Evolutionary conservation across 352 stramenopile genomes (phyloP).

Genomic region (Phytophthora colocasiae): DNA sequence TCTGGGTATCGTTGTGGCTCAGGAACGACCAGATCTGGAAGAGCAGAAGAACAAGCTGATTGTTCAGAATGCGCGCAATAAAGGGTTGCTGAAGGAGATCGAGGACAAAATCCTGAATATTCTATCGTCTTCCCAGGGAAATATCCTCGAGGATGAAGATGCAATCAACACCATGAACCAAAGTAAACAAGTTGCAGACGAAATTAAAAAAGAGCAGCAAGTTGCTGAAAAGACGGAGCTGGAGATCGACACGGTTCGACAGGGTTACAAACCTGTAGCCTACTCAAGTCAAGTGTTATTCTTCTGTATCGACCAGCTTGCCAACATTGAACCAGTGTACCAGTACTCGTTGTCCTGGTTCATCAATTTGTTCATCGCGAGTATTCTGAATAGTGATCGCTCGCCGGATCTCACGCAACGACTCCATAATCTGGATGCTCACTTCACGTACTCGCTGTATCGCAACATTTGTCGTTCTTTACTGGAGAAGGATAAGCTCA

Average conservation of each 20-base stretch:
- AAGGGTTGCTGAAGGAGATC: constrained; percentile 93
- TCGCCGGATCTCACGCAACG: constrained; percentile 77
- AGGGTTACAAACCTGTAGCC: constrained; percentile 90
- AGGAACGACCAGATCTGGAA: constrained; percentile 93
- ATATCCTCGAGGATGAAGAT: constrained; percentile 94
- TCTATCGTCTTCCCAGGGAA: constrained; percentile 90
- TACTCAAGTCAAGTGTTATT: constrained; percentile 94
- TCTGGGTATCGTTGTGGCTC: constrained; percentile 92
- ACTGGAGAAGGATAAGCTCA: constrained; percentile 94
- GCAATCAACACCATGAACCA: constrained; percentile 95
- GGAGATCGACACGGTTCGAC: constrained; percentile 90
- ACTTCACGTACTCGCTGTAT: constrained; percentile 95
- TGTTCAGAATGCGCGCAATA: constrained; percentile 92
- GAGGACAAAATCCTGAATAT: constrained; percentile 96
- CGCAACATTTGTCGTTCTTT: constrained; percentile 93
- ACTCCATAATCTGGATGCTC: constrained; percentile 82
- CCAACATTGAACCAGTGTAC: constrained; percentile 95
- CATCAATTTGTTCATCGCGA: constrained; percentile 92
- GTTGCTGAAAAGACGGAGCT: constrained; percentile 91
- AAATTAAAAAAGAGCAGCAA: constrained; percentile 94
- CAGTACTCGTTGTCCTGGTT: constrained; percentile 95
- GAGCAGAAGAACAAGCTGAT: constrained; percentile 95
- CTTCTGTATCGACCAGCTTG: constrained; percentile 94
- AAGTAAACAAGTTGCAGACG: constrained; percentile 90
- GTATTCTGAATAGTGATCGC: constrained; percentile 88